A percentile compares a stretch with the other conserved stretches of the same genome.
Conservation (phyloP, 805 yeast genomes). For the Starmerella asiatica region DNA sequence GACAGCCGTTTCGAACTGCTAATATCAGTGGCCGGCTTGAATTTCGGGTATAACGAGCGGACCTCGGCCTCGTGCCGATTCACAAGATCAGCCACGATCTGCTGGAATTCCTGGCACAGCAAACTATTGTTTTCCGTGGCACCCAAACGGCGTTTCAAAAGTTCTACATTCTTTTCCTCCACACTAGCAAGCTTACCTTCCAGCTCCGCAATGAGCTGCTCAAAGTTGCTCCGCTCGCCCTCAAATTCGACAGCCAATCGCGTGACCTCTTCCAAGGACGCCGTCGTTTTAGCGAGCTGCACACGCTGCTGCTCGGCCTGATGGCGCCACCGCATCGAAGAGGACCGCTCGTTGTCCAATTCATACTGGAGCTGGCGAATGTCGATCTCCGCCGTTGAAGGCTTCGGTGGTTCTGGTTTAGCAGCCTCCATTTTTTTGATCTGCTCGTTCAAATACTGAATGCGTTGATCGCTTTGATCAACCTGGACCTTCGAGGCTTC, state of each 20-base stretch:
- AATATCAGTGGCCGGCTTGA: too few relatives aligned
- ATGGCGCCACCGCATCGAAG: conserved; percentile 22
- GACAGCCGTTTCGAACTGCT: too few relatives aligned
- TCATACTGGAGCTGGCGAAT: conserved; percentile 4
- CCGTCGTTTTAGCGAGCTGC: conserved; percentile 25
- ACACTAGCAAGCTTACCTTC: conserved; percentile 22
- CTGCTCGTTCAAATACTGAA: conserved; percentile 3
- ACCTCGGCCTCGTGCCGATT: conserved; percentile 23
- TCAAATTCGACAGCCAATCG: conserved; percentile 28
- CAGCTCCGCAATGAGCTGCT: conserved; percentile 16
- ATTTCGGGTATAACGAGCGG: conserved; percentile 14
- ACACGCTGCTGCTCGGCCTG: conserved; percentile 23
- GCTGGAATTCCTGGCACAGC: conserved; percentile 27
- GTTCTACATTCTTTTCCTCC: conserved; percentile 18
- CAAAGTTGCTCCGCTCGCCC: conserved; percentile 20
- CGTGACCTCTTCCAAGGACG: conserved; percentile 28
- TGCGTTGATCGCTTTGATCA: conserved; percentile 14
- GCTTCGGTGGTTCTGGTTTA: not conserved
- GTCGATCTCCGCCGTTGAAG: not conserved
- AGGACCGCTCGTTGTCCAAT: conserved; percentile 14
- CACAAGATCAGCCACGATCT: conserved; percentile 24
- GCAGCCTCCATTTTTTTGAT: not conserved
- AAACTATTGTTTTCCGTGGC: conserved; percentile 20
- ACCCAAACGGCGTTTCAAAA: conserved; percentile 9
- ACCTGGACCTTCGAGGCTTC: conserved; percentile 17